A percentile compares a stretch with the other conserved stretches of the same genome.
phyloP scores from a whole-genome alignment of 2,329 filamentous ascomycete genomes.

The Rhytidhysteron rufulum region DNA sequence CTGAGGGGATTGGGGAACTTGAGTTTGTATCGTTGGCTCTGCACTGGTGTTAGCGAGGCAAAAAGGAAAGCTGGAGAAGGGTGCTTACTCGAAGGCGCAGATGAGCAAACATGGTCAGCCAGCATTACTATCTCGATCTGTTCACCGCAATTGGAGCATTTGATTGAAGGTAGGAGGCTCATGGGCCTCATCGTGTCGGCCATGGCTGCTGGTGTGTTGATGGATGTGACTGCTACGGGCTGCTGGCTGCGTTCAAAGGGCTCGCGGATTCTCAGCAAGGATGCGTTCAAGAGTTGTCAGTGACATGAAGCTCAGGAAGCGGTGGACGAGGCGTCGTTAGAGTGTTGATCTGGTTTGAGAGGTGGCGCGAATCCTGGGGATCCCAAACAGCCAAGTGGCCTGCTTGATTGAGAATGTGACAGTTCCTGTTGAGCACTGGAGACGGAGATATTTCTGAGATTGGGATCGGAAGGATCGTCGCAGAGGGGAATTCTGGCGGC shows the following conservation, averaged over 20 bases:
- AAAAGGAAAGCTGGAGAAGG: too few species aligned
- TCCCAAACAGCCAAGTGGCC: conserved; percentile 23
- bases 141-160: conserved; percentile 36
- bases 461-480: conserved; percentile 23
- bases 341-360: conserved; percentile 17
- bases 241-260: conserved; percentile 1
- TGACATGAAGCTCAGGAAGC: conserved; percentile 21
- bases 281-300: conserved; percentile 5
- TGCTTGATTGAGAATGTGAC: conserved; percentile 19
- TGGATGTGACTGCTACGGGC: conserved; percentile 5
- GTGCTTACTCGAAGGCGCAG: conserved; percentile 39
- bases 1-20: too few species aligned
- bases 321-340: conserved; percentile 12
- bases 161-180: conserved; percentile 35
- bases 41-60: too few species aligned
- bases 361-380: conserved; percentile 17
- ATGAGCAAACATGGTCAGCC: conserved; percentile 75
- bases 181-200: conserved; percentile 22
- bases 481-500: conserved; percentile 24
- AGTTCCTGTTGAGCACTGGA: conserved; percentile 14
- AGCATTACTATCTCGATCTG: conserved; percentile 81
- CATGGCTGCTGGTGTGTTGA: conserved; percentile 12
- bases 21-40: too few species aligned
- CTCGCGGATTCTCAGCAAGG: conserved; percentile 1
- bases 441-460: conserved; percentile 30